These are phyloP conservation scores for Pythium monospermum DNA, from an alignment of 352 stramenopile genomes.

Conservation along the genomic window DNA sequence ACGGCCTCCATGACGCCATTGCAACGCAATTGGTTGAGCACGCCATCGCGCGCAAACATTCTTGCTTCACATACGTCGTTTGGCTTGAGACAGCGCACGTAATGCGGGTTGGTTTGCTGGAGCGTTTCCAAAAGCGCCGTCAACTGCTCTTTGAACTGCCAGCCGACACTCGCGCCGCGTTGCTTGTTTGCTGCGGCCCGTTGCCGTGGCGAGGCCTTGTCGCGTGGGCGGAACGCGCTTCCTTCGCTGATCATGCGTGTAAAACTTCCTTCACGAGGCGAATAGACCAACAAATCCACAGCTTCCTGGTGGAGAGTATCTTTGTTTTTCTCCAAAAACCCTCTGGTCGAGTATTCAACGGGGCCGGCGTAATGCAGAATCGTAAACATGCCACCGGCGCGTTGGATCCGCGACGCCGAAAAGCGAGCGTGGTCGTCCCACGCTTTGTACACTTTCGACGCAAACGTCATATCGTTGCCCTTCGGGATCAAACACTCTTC, in stretches of 20 bases:
- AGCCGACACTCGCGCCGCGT: conserved; percentile 66
- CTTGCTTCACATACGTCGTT: conserved; percentile 69
- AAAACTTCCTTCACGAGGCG: conserved; percentile 68
- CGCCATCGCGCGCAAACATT: conserved; percentile 59
- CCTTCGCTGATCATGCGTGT: conserved; percentile 63
- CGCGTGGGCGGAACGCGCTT: conserved; percentile 37
- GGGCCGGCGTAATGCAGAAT: conserved; percentile 80
- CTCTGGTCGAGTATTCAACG: conserved; percentile 70
- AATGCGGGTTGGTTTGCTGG: conserved; percentile 74
- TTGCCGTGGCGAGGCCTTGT: conserved; percentile 53
- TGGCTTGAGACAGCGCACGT: conserved; percentile 88
- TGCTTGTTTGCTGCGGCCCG: conserved; percentile 59
- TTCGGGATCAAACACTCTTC: conserved; percentile 87
- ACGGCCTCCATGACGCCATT: conserved; percentile 86
- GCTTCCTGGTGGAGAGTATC: conserved; percentile 79
- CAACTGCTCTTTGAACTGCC: conserved; percentile 86
- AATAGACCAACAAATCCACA: conserved; percentile 74
- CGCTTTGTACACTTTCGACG: conserved; percentile 75
- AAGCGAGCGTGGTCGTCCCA: conserved; percentile 63
- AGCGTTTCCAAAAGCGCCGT: conserved; percentile 68
- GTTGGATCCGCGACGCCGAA: conserved; percentile 70
- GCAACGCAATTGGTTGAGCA: conserved; percentile 83
- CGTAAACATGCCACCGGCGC: conserved; percentile 63
- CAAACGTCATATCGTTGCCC: conserved; percentile 75
- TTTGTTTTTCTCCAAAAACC: conserved; percentile 87